Evolutionary conservation across 208 protist genomes (phyloP).

Genomic region (Lotmaria passim): DNA sequence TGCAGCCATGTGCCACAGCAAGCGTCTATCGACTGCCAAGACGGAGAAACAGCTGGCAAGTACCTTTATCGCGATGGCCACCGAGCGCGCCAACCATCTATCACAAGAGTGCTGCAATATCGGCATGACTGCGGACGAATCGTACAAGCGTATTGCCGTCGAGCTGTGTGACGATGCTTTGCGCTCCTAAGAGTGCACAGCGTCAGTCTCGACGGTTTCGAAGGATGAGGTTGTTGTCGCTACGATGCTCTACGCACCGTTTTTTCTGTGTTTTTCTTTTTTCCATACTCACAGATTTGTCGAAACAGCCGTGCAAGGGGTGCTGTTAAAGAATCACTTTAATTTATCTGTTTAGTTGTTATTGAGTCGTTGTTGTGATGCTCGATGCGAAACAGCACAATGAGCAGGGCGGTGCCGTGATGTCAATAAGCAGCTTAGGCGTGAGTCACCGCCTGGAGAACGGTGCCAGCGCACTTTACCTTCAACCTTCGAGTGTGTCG

Average conservation of each 20-base stretch:
- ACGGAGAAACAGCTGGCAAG: slow-evolving; percentile 73
- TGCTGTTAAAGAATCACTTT: too few species aligned
- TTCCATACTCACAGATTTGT: slow-evolving; percentile 26
- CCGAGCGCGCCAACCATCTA: slow-evolving; percentile 51
- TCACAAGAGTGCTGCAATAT: slow-evolving; percentile 73
- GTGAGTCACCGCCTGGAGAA: too few species aligned
- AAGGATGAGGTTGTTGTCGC: not conserved
- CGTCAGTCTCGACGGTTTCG: not conserved
- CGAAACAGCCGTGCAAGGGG: too few species aligned
- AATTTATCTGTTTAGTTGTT: too few species aligned
- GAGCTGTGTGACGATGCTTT: slow-evolving; percentile 79
- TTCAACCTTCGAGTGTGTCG: too few species aligned
- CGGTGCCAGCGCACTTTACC: too few species aligned
- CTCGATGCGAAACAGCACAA: too few species aligned
- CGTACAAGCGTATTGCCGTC: slow-evolving; percentile 82
- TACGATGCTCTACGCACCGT: not conserved
- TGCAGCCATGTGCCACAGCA: slow-evolving; percentile 68
- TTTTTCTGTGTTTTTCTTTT: slow-evolving; percentile 12
- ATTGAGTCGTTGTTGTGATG: too few species aligned
- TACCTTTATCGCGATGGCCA: slow-evolving; percentile 68
- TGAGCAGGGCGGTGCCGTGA: too few species aligned
- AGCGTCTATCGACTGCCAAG: slow-evolving; percentile 69
- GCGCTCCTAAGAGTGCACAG: slow-evolving; percentile 25
- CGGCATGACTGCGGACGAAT: slow-evolving; percentile 83
- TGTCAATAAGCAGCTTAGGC: too few species aligned